These are phyloP conservation scores for Bruguiera gymnorhiza DNA, from an alignment of 345 rosid species.

Conservation along the genomic window DNA sequence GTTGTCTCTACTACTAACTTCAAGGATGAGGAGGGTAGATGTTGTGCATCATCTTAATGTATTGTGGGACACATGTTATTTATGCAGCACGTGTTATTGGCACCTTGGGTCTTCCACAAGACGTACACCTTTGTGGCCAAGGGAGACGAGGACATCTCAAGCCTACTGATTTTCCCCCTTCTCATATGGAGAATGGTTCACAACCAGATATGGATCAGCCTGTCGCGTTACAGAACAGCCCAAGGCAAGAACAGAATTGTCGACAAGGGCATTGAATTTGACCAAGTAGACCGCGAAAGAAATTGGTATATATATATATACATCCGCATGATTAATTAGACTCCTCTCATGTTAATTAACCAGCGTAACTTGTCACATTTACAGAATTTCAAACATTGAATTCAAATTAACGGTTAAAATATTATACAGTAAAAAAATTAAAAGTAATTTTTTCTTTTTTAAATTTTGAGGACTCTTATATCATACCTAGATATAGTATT, in stretches of 20 bases:
- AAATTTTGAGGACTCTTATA: too few relatives aligned
- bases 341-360: too few relatives aligned
- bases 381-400: too few relatives aligned
- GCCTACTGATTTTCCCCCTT: constrained; percentile 36
- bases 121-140: constrained; percentile 28
- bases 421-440: too few relatives aligned
- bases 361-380: too few relatives aligned
- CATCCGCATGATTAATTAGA: too few relatives aligned
- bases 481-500: too few relatives aligned
- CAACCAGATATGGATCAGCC: constrained; percentile 63
- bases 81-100: constrained; percentile 45
- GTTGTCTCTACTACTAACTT: too few relatives aligned
- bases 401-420: too few relatives aligned
- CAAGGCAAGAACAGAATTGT: constrained; percentile 54
- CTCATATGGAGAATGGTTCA: constrained; percentile 55
- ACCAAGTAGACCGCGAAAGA: too few relatives aligned
- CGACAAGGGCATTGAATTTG: constrained; percentile 61
- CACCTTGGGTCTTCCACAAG: constrained; percentile 38
- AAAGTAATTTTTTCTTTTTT: too few relatives aligned
- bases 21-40: background rate
- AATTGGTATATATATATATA: too few relatives aligned
- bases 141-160: constrained; percentile 31
- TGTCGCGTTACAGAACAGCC: constrained; percentile 60
- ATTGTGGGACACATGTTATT: background rate
- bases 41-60: background rate